phyloP scores from a whole-genome alignment of 495 filamentous ascomycete genomes.

The Xylaria palmicola region DNA sequence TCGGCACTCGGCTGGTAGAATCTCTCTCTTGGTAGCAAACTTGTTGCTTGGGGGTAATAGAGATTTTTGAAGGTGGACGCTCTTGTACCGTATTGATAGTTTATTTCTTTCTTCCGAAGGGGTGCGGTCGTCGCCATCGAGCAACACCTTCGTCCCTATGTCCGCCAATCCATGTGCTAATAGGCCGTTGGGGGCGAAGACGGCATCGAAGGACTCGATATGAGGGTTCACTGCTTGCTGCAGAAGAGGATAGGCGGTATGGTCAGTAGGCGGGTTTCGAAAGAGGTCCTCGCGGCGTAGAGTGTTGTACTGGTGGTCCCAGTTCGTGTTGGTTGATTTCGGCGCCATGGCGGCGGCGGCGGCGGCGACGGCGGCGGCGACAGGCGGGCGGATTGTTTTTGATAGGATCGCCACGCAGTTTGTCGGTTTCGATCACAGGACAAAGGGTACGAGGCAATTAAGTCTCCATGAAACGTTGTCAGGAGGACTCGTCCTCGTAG shows the following conservation, averaged over 20 bases:
- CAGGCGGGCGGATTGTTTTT: conserved; percentile 15
- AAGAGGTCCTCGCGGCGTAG: conserved; percentile 83
- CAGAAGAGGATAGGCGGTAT: conserved; percentile 82
- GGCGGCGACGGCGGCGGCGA: too few species aligned
- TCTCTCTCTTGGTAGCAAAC: conserved; percentile 68
- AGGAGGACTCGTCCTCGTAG: background rate
- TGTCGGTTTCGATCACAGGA: background rate
- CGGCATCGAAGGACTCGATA: conserved; percentile 93
- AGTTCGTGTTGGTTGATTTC: conserved; percentile 56
- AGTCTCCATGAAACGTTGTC: background rate
- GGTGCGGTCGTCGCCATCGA: conserved; percentile 68
- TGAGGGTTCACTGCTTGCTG: conserved; percentile 82
- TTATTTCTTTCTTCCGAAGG: conserved; percentile 62
- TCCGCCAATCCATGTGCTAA: conserved; percentile 77
- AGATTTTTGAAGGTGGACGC: conserved; percentile 76
- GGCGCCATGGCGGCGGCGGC: conserved; percentile 64
- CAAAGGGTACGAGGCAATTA: background rate
- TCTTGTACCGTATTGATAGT: conserved; percentile 69
- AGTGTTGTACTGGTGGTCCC: conserved; percentile 81
- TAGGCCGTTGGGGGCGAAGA: conserved; percentile 67
- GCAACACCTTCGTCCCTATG: conserved; percentile 83
- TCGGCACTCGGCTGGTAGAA: conserved; percentile 89
- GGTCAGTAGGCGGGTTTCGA: conserved; percentile 79
- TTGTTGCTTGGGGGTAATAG: conserved; percentile 76
- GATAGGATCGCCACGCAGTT: background rate